Base-by-base conservation (phyloP, 371 early-diverging fungal genomes). In the Mortierella sp. region DNA sequence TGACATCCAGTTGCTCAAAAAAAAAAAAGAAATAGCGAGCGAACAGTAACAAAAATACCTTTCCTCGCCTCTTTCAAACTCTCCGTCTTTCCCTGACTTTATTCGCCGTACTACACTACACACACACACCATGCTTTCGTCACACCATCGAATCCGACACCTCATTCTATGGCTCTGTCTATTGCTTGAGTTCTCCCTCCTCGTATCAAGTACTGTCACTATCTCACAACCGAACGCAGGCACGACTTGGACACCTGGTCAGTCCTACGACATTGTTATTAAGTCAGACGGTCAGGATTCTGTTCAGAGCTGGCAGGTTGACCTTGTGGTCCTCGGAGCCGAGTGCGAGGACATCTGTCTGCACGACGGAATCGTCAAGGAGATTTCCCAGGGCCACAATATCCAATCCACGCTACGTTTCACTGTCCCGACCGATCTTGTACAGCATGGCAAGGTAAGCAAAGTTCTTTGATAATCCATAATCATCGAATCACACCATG, bases 381-480 rank as follows among this genome's bases (percentile, higher is more conserved):
- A 55, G 26, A 76, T 80, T n/a, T 55, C 73, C 24, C 45, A 69
- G 31, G 34, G 40, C 40, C 70, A 70, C 55, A 66, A 14, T 29
- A 48, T 66, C 16, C 43, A 48, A 22, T 66, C 66, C 29, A 39
- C 26, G 26, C 76, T 80, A 2, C 24, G 45, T 14, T 80, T 72
- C 63, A 72, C 19, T 1, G 76, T 76, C 2, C 80, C 80, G 24
- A 52, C 58, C 3, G 50, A 72, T 39, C 76, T 80, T 22, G 69
- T 52, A 26, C 80, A 80, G 22, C 67, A 76, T 37, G 80, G 76
- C 73, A 73, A 80, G 76, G 80, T 80, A 73, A 55, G 2, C 11
- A 24, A 6, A 29, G 26, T 22, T 44, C 41, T 41, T 48, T 34
- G 31, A 41, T 48, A 13, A 26, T 34, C 9, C n/a, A 2, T 43